Conservation (phyloP, 495 filamentous ascomycete species). For the Neurospora sp. region DNA sequence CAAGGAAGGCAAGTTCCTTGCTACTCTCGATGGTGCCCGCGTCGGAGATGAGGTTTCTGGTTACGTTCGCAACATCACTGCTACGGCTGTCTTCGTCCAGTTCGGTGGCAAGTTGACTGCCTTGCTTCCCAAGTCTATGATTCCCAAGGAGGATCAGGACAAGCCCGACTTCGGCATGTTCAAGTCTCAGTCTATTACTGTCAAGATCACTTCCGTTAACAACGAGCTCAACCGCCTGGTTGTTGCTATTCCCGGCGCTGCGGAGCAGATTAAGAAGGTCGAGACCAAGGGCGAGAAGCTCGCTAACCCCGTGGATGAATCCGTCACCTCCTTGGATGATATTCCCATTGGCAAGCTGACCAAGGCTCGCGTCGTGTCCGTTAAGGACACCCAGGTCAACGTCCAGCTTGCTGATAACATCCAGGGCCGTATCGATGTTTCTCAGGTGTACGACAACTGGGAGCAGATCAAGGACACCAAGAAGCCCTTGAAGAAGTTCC, state of each 20-base stretch:
- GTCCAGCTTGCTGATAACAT: slow-evolving; percentile 82
- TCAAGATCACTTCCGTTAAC: slow-evolving; percentile 62
- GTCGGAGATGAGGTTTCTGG: slow-evolving; percentile 61
- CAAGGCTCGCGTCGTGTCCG: slow-evolving; percentile 65
- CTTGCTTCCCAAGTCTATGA: slow-evolving; percentile 62
- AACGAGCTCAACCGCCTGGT: slow-evolving; percentile 29
- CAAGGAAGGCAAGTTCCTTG: slow-evolving; percentile 53
- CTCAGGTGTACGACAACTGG: slow-evolving; percentile 79
- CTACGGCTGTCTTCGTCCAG: slow-evolving; percentile 69
- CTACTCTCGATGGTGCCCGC: slow-evolving; percentile 55
- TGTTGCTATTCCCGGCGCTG: slow-evolving; percentile 24
- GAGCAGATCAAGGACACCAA: slow-evolving; percentile 77
- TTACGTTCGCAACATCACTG: slow-evolving; percentile 75
- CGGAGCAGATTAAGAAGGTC: slow-evolving; percentile 14
- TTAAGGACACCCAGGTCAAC: slow-evolving; percentile 87
- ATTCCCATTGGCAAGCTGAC: slow-evolving; percentile 63
- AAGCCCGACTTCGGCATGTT: slow-evolving; percentile 65
- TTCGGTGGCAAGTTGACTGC: slow-evolving; percentile 71
- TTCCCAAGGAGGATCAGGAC: slow-evolving; percentile 55
- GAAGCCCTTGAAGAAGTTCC: slow-evolving; percentile 62
- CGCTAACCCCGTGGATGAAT: slow-evolving; percentile 59
- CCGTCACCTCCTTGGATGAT: slow-evolving; percentile 54
- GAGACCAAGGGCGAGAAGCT: slow-evolving; percentile 12
- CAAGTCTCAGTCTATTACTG: slow-evolving; percentile 58
- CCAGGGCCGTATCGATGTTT: slow-evolving; percentile 82